These are phyloP conservation scores for Aspergillus ostianus DNA, from an alignment of 495 filamentous ascomycete genomes.

Conservation along the genomic window DNA sequence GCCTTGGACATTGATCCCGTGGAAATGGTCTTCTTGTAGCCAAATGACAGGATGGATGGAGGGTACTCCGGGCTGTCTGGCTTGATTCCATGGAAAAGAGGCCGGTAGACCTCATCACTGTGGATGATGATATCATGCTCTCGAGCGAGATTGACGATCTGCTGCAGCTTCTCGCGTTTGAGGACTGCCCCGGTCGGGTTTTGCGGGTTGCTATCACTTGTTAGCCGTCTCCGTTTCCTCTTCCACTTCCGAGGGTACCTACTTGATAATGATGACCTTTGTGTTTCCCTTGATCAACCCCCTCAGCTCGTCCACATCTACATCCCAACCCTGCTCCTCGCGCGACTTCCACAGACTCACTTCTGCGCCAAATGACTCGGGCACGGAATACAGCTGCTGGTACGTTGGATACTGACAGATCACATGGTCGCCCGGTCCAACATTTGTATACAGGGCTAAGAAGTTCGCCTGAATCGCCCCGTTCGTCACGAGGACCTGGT, in stretches of 20 bases:
- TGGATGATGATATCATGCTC: conserved; percentile 60
- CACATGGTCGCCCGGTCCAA: conserved; percentile 75
- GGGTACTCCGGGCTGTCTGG: conserved; percentile 38
- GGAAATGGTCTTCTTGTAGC: conserved; percentile 61
- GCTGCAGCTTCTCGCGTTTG: conserved; percentile 49
- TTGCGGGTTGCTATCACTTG: conserved; percentile 64
- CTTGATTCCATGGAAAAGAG: conserved; percentile 66
- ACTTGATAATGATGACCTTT: conserved; percentile 62
- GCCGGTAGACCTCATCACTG: conserved; percentile 78
- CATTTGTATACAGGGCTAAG: conserved; percentile 63
- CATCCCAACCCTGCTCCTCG: conserved; percentile 59
- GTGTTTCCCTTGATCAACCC: conserved; percentile 64
- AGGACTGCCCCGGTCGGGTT: conserved; percentile 75
- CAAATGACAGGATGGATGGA: conserved; percentile 64
- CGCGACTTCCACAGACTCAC: conserved; percentile 72
- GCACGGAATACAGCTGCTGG: conserved; percentile 75
- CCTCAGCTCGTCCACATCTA: conserved; percentile 60
- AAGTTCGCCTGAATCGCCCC: conserved; percentile 80
- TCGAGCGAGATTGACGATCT: conserved; percentile 59
- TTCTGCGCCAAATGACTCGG: conserved; percentile 68
- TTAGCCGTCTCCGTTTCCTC: neutral
- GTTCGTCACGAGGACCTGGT: conserved; percentile 67
- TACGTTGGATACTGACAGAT: conserved; percentile 82
- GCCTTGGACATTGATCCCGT: conserved; percentile 80
- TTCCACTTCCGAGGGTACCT: conserved; percentile 1